phyloP scores from a whole-genome alignment of 495 filamentous ascomycete species.

The Paragyromitra xinjiangensis region DNA sequence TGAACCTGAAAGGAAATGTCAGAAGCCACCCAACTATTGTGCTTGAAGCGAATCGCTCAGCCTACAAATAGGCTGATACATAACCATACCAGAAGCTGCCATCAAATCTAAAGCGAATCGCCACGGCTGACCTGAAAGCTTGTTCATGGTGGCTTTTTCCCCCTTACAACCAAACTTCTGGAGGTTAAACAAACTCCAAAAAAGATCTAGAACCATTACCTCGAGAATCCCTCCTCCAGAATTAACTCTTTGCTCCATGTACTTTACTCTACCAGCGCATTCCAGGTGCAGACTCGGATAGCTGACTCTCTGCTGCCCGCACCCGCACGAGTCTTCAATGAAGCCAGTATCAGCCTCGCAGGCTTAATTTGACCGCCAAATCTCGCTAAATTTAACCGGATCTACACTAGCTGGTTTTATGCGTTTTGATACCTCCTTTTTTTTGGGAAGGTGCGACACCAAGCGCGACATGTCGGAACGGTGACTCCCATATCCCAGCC shows the following conservation, averaged over 20 bases:
- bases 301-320: background rate
- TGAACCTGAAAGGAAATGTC: background rate
- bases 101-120: background rate
- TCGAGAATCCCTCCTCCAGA: background rate
- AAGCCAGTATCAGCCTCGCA: background rate
- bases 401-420: conserved; percentile 2
- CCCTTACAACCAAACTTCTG: background rate
- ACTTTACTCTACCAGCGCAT: background rate
- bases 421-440: background rate
- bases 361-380: background rate
- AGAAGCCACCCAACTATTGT: conserved; percentile 20
- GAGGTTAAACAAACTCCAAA: background rate
- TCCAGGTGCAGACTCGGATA: background rate
- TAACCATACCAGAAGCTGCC: background rate
- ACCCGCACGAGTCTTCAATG: background rate
- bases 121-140: conserved; percentile 12
- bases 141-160: background rate
- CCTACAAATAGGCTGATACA: conserved; percentile 6
- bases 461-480: background rate
- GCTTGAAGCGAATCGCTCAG: conserved; percentile 9
- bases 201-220: background rate
- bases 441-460: conserved; percentile 14
- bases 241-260: background rate
- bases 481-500: background rate
- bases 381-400: conserved; percentile 23